These are phyloP conservation scores for Xylaria sp. DNA, from an alignment of 2,329 filamentous ascomycete species.

Conservation along the genomic window DNA sequence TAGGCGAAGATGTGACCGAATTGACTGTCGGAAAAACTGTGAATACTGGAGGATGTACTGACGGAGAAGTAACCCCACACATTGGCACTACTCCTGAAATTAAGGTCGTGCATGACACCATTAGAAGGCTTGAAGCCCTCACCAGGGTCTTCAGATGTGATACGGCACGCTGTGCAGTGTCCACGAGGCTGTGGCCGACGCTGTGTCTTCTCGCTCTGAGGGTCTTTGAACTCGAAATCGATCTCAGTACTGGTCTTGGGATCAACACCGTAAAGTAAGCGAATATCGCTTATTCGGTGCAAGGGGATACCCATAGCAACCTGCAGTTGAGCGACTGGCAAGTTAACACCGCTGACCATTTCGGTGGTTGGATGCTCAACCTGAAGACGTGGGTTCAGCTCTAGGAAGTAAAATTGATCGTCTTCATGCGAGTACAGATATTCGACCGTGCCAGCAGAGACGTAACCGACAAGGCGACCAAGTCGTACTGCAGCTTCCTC, in stretches of 20 bases:
- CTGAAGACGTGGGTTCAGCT: slow-evolving; percentile 98
- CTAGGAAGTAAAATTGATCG: slow-evolving; percentile 99
- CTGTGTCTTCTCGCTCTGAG: slow-evolving; percentile 85
- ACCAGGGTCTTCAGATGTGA: slow-evolving; percentile 97
- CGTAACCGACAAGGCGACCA: slow-evolving; percentile 94
- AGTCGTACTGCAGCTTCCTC: slow-evolving; percentile 95
- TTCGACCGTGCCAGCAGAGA: slow-evolving; percentile 98
- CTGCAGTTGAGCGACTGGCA: slow-evolving; percentile 97
- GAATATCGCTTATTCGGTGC: slow-evolving; percentile 95
- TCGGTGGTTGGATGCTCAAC: slow-evolving; percentile 99
- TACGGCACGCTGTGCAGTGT: slow-evolving; percentile 97
- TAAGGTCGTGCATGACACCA: slow-evolving; percentile 98
- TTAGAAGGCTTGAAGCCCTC: slow-evolving; percentile 99
- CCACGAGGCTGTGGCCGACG: slow-evolving; percentile 92
- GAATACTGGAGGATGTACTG: slow-evolving; percentile 93
- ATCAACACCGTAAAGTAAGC: slow-evolving; percentile 94
- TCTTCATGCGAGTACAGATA: slow-evolving; percentile 98
- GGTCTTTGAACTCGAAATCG: slow-evolving; percentile 94
- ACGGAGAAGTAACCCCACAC: slow-evolving; percentile 99
- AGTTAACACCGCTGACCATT: slow-evolving; percentile 98
- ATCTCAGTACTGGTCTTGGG: slow-evolving; percentile 87
- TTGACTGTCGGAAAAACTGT: slow-evolving; percentile 98
- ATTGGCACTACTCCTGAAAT: slow-evolving; percentile 98
- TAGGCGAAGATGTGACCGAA: slow-evolving; percentile 99
- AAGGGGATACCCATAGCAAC: slow-evolving; percentile 98